phyloP scores from a whole-genome alignment of 2,329 filamentous ascomycete genomes.

The Penicillium sp. region DNA sequence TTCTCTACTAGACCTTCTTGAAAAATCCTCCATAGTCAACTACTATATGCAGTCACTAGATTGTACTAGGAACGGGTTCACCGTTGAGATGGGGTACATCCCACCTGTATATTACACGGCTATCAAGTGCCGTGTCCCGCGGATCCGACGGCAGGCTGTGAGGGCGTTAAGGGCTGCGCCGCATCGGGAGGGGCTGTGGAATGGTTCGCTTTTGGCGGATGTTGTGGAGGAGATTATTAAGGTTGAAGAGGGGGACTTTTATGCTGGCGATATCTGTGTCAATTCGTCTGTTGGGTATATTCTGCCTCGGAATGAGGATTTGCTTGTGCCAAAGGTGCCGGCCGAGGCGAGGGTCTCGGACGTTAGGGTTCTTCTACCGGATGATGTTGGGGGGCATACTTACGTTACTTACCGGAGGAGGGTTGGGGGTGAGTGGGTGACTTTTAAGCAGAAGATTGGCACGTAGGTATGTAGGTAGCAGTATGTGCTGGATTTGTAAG shows the following conservation, averaged over 20 bases:
- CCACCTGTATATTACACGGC: conserved; percentile 36
- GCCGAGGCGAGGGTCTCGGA: conserved; percentile 9
- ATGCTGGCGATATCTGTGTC: not conserved
- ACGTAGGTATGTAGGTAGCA: not conserved
- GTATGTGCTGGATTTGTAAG: too few relatives aligned
- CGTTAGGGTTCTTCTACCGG: conserved; percentile 14
- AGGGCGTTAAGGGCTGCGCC: conserved; percentile 12
- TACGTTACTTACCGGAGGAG: conserved; percentile 14
- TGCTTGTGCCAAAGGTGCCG: conserved; percentile 7
- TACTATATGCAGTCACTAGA: not conserved
- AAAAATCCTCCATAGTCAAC: not conserved
- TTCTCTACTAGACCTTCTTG: conserved; percentile 3
- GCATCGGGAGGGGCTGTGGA: conserved; percentile 22
- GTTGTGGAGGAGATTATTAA: conserved; percentile 15
- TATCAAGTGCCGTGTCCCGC: conserved; percentile 35
- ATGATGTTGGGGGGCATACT: conserved; percentile 7
- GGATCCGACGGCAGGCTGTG: conserved; percentile 30
- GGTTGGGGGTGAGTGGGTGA: not conserved
- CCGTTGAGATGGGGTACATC: conserved; percentile 35
- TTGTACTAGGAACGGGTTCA: conserved; percentile 12
- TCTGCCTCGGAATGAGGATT: conserved; percentile 1
- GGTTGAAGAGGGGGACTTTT: conserved; percentile 14
- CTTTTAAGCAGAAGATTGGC: conserved; percentile 2
- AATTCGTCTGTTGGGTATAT: not conserved
- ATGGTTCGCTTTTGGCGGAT: conserved; percentile 17